Conservation (phyloP, 2,329 filamentous ascomycete species). For the Ploettnerulaceae sp. region DNA sequence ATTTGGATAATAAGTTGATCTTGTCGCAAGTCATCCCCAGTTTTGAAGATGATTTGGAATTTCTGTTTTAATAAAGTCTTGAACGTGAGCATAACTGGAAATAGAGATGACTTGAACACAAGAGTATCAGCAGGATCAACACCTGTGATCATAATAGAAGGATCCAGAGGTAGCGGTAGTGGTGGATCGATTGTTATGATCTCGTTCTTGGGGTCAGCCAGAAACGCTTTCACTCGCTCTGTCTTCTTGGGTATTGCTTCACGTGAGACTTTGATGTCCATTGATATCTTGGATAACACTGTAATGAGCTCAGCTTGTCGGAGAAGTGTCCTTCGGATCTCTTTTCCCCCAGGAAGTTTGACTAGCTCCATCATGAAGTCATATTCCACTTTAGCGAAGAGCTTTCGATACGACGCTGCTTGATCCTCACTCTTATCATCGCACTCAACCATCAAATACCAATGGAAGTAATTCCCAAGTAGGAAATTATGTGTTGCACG, state of each 20-base stretch:
- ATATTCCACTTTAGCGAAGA: slow-evolving; percentile 90
- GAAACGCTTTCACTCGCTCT: slow-evolving; percentile 75
- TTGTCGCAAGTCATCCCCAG: slow-evolving; percentile 91
- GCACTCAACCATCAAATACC: slow-evolving; percentile 98
- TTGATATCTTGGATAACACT: slow-evolving; percentile 81
- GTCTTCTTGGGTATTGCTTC: slow-evolving; percentile 73
- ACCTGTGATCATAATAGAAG: slow-evolving; percentile 71
- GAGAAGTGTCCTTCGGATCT: slow-evolving; percentile 69
- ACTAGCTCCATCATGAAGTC: slow-evolving; percentile 92
- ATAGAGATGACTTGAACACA: slow-evolving; percentile 93
- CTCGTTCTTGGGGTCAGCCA: slow-evolving; percentile 88
- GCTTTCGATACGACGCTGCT: slow-evolving; percentile 67
- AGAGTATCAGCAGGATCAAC: slow-evolving; percentile 78
- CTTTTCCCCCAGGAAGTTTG: slow-evolving; percentile 62
- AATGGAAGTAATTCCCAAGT: slow-evolving; percentile 91
- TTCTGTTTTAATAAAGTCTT: slow-evolving; percentile 70
- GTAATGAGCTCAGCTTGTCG: slow-evolving; percentile 87
- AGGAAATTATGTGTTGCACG: slow-evolving; percentile 84
- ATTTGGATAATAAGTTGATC: slow-evolving; percentile 97
- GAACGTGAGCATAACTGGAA: slow-evolving; percentile 87
- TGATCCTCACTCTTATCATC: slow-evolving; percentile 70
- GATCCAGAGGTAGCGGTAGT: slow-evolving; percentile 82
- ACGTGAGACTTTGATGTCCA: slow-evolving; percentile 74
- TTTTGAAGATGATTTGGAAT: slow-evolving; percentile 96
- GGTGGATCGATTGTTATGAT: slow-evolving; percentile 78